phyloP scores from a whole-genome alignment of 768 basidiomycete species.

The Rhodotorula diobovata region DNA sequence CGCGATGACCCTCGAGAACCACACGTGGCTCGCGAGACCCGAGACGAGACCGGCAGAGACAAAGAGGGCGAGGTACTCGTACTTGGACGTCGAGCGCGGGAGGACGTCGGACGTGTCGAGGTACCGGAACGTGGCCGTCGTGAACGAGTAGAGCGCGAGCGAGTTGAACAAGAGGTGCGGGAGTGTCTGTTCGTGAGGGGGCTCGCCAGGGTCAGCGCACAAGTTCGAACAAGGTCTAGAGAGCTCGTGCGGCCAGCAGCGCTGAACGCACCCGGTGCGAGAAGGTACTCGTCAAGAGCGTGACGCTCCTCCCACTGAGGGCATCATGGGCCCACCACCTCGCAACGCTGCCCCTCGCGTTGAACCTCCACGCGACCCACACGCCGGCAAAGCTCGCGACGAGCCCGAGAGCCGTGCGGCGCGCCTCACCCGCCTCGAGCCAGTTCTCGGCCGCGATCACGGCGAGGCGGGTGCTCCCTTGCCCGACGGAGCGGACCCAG shows the following conservation, averaged over 20 bases:
- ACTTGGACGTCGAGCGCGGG: slow-evolving; percentile 33
- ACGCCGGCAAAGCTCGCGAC: slow-evolving; percentile 22
- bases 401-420: slow-evolving; percentile 25
- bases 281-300: slow-evolving; percentile 34
- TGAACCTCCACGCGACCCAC: slow-evolving; percentile 22
- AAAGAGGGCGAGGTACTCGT: slow-evolving; percentile 40
- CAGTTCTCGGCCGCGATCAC: slow-evolving; percentile 35
- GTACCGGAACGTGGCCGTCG: slow-evolving; percentile 6
- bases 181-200: background rate
- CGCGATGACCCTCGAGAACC: slow-evolving; percentile 19
- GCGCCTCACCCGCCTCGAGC: slow-evolving; percentile 29
- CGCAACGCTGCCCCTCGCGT: background rate
- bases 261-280: slow-evolving; percentile 34
- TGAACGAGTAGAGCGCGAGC: slow-evolving; percentile 31
- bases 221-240: too few species aligned
- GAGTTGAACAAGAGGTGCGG: slow-evolving; percentile 40
- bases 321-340: slow-evolving; percentile 27
- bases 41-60: slow-evolving; percentile 35
- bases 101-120: slow-evolving; percentile 24
- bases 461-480: slow-evolving; percentile 3
- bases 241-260: too few species aligned
- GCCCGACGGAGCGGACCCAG: background rate
- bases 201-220: background rate
- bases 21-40: slow-evolving; percentile 26
- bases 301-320: slow-evolving; percentile 11